Evolutionary conservation across 495 filamentous ascomycete genomes (phyloP).

Genomic region (Amniculicola lignicola): DNA sequence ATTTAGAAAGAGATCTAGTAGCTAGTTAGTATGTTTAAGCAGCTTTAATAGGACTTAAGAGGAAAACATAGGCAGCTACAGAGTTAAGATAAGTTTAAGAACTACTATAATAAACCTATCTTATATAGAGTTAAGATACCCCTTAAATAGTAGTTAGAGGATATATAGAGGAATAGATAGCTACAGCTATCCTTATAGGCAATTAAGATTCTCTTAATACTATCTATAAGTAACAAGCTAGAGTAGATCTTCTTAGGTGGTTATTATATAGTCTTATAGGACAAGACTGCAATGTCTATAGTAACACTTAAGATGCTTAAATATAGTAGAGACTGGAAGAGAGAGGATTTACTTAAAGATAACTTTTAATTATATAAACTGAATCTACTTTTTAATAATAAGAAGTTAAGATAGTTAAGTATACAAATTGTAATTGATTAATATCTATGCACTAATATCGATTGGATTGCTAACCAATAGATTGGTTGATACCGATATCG

Average conservation of each 20-base stretch:
- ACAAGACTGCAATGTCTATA: background rate
- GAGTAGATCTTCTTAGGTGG: background rate
- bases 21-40: background rate
- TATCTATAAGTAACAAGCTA: too few species aligned
- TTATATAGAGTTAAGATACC: background rate
- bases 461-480: too few species aligned
- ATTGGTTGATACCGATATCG: too few species aligned
- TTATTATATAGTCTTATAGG: background rate
- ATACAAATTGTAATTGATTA: too few species aligned
- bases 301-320: background rate
- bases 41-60: slow-evolving; percentile 6
- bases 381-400: too few species aligned
- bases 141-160: too few species aligned
- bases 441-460: too few species aligned
- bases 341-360: background rate
- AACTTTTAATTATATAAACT: slow-evolving; percentile 3
- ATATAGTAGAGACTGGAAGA: background rate
- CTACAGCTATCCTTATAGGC: background rate
- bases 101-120: background rate
- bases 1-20: too few species aligned
- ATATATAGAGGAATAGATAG: too few species aligned
- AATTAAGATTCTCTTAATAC: background rate
- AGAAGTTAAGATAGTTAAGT: too few species aligned
- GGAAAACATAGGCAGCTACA: slow-evolving; percentile 2
- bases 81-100: slow-evolving; percentile 1